Evolutionary conservation across 2,329 filamentous ascomycete species (phyloP).

Genomic region (Thielaviopsis euricoi): DNA sequence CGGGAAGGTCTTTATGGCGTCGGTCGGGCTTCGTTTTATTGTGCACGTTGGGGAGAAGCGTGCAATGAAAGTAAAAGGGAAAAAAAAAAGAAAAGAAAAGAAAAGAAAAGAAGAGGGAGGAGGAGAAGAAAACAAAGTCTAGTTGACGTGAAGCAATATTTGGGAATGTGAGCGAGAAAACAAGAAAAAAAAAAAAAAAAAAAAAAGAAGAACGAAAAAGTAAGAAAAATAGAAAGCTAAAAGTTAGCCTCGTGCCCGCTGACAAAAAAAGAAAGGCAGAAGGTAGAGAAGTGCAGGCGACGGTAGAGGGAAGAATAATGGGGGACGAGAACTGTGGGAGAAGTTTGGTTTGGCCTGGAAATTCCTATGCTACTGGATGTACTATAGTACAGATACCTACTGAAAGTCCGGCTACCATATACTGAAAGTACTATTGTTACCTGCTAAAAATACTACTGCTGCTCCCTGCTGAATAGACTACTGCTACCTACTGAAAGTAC

Average conservation of each 20-base stretch:
- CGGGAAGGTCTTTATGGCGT: no score
- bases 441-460: no score
- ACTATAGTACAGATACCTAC: no score
- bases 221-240: slow-evolving; percentile 3
- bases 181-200: slow-evolving; percentile 11
- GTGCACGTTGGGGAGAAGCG: no score
- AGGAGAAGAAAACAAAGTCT: no score
- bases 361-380: no score
- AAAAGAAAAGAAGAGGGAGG: no score
- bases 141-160: neutral
- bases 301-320: slow-evolving; percentile 10
- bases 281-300: neutral
- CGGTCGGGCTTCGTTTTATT: no score
- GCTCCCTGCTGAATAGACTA: no score
- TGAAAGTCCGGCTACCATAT: no score
- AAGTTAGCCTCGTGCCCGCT: neutral
- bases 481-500: no score
- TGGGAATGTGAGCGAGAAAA: slow-evolving; percentile 1
- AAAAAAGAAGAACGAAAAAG: slow-evolving; percentile 11
- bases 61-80: neutral
- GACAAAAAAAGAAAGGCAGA: neutral
- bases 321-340: slow-evolving; percentile 4
- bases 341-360: neutral
- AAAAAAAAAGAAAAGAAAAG: neutral
- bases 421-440: no score